These are phyloP conservation scores for Physocladia obscura DNA, from an alignment of 192 early-diverging fungal genomes.

Conservation along the genomic window DNA sequence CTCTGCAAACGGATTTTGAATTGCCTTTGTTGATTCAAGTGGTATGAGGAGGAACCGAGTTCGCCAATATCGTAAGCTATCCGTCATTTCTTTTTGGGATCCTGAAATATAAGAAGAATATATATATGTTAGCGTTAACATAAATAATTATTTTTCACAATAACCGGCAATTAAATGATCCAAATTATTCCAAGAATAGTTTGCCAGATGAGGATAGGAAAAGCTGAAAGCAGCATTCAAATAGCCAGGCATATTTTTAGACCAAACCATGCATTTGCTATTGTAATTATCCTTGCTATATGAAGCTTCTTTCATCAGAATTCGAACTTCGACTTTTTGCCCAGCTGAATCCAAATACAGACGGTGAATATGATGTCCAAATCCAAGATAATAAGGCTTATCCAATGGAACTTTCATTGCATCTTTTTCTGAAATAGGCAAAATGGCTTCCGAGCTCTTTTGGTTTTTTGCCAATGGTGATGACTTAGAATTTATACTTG, in stretches of 20 bases:
- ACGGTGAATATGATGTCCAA: slow-evolving; percentile 87
- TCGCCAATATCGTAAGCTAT: slow-evolving; percentile 81
- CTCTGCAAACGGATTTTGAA: slow-evolving; percentile 51
- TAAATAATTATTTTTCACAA: too few relatives aligned
- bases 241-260: slow-evolving; percentile 69
- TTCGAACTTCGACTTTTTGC: slow-evolving; percentile 81
- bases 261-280: slow-evolving; percentile 86
- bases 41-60: slow-evolving; percentile 90
- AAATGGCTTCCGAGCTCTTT: too few relatives aligned
- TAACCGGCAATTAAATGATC: slow-evolving; percentile 73
- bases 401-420: slow-evolving; percentile 23
- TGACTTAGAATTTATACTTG: too few relatives aligned
- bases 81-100: slow-evolving; percentile 76
- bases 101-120: slow-evolving; percentile 48
- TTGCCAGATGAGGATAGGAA: slow-evolving; percentile 68
- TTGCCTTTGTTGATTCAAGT: slow-evolving; percentile 60
- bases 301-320: slow-evolving; percentile 70
- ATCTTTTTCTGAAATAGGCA: not conserved
- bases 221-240: slow-evolving; percentile 59
- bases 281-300: slow-evolving; percentile 59
- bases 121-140: too few relatives aligned
- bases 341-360: slow-evolving; percentile 67
- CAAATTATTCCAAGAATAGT: slow-evolving; percentile 92
- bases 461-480: too few relatives aligned
- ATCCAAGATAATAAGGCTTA: slow-evolving; percentile 71